These are phyloP conservation scores for Paxillus ammoniavirescens DNA, from an alignment of 768 basidiomycete genomes.

Conservation along the genomic window DNA sequence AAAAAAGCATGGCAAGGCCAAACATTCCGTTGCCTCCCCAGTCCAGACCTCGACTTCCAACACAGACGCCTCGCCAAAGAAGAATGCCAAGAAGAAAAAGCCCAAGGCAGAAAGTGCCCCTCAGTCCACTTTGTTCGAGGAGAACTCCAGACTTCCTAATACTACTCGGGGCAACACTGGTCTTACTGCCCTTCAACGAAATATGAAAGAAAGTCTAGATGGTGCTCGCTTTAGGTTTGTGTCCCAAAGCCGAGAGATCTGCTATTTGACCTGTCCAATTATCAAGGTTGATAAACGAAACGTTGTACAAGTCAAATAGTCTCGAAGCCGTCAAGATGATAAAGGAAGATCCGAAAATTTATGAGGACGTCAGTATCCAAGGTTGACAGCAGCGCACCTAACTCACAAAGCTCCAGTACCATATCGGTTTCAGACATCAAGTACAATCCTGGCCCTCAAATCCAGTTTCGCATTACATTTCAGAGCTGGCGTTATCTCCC, in stretches of 20 bases:
- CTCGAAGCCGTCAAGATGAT: conserved; percentile 75
- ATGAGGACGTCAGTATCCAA: conserved; percentile 64
- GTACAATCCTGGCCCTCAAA: conserved; percentile 93
- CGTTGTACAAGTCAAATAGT: conserved; percentile 85
- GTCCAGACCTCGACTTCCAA: conserved; percentile 10
- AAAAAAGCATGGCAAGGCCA: conserved; percentile 3
- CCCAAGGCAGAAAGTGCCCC: conserved; percentile 10
- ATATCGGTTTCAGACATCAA: conserved; percentile 87
- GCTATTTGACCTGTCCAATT: conserved; percentile 6
- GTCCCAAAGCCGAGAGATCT: not conserved
- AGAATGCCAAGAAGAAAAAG: conserved; percentile 20
- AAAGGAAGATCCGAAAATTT: conserved; percentile 76
- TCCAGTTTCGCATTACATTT: conserved; percentile 82
- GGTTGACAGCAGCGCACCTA: conserved; percentile 2
- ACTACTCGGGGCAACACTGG: conserved; percentile 16
- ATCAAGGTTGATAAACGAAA: conserved; percentile 85
- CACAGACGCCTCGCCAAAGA: conserved; percentile 5
- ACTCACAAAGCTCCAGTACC: conserved; percentile 63
- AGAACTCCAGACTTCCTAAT: conserved; percentile 15
- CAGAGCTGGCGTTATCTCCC: conserved; percentile 61
- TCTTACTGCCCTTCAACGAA: conserved; percentile 72
- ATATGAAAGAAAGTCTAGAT: conserved; percentile 76
- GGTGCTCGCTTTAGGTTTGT: conserved; percentile 85
- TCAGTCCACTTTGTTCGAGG: conserved; percentile 23
- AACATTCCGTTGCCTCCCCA: conserved; percentile 6